These are phyloP conservation scores for Phanerochaete sordida DNA, from an alignment of 768 basidiomycete species.

Conservation along the genomic window DNA sequence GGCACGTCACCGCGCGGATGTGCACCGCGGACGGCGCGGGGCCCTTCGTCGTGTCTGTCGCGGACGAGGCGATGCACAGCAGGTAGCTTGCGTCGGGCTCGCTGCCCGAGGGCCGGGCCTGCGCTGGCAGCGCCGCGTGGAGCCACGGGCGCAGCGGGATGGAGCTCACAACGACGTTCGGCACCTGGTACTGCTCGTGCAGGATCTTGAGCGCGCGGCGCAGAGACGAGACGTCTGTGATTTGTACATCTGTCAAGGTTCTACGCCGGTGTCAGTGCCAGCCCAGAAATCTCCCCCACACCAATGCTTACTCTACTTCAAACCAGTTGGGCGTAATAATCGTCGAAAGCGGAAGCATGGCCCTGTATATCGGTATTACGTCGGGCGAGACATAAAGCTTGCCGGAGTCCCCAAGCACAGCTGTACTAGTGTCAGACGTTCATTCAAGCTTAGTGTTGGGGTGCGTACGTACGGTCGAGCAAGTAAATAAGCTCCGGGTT, in stretches of 20 bases:
- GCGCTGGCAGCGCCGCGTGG: slow-evolving; percentile 44
- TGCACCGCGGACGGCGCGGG: slow-evolving; percentile 47
- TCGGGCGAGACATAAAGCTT: slow-evolving; percentile 83
- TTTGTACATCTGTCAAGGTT: slow-evolving; percentile 66
- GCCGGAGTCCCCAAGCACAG: slow-evolving; percentile 93
- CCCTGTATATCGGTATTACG: slow-evolving; percentile 83
- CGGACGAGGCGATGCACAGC: slow-evolving; percentile 76
- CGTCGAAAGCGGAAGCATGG: slow-evolving; percentile 77
- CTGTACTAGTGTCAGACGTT: slow-evolving; percentile 34
- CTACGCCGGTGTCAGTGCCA: slow-evolving; percentile 36
- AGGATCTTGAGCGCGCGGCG: slow-evolving; percentile 65
- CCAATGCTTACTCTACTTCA: slow-evolving; percentile 78
- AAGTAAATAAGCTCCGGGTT: slow-evolving; percentile 74
- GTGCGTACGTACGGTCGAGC: slow-evolving; percentile 72
- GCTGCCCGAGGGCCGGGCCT: slow-evolving; percentile 31
- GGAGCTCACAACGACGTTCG: slow-evolving; percentile 90
- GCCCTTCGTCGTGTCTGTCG: slow-evolving; percentile 13
- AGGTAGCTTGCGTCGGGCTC: slow-evolving; percentile 43
- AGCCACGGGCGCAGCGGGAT: slow-evolving; percentile 72
- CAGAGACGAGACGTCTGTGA: slow-evolving; percentile 66
- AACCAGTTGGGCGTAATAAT: slow-evolving; percentile 99
- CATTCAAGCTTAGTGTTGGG: neutral
- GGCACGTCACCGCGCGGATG: slow-evolving; percentile 67
- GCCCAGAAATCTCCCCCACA: neutral
- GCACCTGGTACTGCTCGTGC: slow-evolving; percentile 72